phyloP scores from a whole-genome alignment of 192 early-diverging fungal genomes.

The Backusella macrospora region DNA sequence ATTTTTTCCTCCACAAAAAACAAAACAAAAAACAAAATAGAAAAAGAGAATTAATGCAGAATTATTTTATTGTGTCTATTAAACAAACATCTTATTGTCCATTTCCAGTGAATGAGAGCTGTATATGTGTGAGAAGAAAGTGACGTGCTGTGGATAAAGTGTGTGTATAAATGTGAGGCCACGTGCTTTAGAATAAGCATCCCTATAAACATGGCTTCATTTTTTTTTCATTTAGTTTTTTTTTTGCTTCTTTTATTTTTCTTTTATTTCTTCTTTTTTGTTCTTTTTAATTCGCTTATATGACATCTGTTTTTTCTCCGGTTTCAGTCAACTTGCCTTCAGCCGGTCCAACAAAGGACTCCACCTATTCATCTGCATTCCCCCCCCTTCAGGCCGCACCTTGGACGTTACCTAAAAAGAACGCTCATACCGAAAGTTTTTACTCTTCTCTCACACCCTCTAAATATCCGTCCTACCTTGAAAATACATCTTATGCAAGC shows the following conservation, averaged over 20 bases:
- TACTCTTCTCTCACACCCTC: conserved; percentile 17
- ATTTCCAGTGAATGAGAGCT: not conserved
- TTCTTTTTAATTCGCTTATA: conserved; percentile 1
- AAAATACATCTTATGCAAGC: conserved; percentile 33
- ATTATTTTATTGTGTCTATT: not conserved
- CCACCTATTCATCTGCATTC: conserved; percentile 33
- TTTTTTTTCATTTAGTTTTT: conserved; percentile 7
- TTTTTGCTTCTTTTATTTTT: conserved; percentile 1
- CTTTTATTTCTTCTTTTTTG: not conserved
- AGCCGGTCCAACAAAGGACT: not conserved
- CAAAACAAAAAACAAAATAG: not conserved
- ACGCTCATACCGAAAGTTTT: not conserved
- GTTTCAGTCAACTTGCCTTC: not conserved
- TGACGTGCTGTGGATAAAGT: conserved; percentile 12
- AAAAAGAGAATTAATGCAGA: not conserved
- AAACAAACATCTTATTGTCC: not conserved
- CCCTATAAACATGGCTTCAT: conserved; percentile 6
- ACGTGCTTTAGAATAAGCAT: conserved; percentile 11
- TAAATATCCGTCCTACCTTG: conserved; percentile 35
- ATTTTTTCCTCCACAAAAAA: conserved; percentile 6
- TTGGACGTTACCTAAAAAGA: conserved; percentile 7
- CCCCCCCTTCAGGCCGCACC: conserved; percentile 25
- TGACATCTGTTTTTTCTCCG: not conserved
- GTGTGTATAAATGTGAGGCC: conserved; percentile 14
- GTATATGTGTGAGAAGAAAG: conserved; percentile 15